These are phyloP conservation scores for Priceomyces fermenticarens DNA, from an alignment of 805 yeast genomes.

Conservation along the genomic window DNA sequence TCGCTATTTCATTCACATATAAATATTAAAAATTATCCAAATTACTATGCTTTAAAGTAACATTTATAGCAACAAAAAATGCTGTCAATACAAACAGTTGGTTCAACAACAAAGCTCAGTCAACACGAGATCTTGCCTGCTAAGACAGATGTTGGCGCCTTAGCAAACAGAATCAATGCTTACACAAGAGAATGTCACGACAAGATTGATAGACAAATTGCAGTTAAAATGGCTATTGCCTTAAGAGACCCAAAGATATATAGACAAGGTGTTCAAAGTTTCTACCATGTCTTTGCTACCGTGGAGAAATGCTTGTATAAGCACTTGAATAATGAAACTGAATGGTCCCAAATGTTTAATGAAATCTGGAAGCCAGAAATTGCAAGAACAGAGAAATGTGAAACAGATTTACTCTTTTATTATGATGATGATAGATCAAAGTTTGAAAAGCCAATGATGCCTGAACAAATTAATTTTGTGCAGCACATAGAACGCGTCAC, in stretches of 20 bases:
- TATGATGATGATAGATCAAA: constrained; percentile 55
- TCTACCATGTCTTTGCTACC: constrained; percentile 65
- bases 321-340: constrained; percentile 40
- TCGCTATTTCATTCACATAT: constrained; percentile 1
- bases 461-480: constrained; percentile 59
- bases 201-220: constrained; percentile 64
- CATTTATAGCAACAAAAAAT: constrained; percentile 3
- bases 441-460: constrained; percentile 55
- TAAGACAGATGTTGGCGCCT: constrained; percentile 78
- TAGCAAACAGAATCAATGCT: constrained; percentile 75
- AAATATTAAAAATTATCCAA: neutral
- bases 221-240: constrained; percentile 70
- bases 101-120: constrained; percentile 30
- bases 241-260: constrained; percentile 71
- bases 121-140: constrained; percentile 63
- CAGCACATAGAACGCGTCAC: constrained; percentile 57
- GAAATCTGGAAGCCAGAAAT: constrained; percentile 70
- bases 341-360: constrained; percentile 47
- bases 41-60: neutral
- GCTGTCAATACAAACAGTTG: constrained; percentile 16
- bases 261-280: constrained; percentile 76
- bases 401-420: constrained; percentile 64
- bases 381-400: constrained; percentile 55
- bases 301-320: constrained; percentile 51
- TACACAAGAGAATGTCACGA: constrained; percentile 68